Conservation (phyloP, 202 grass and related monocot genomes). For the Schoenoplectus triqueter region DNA sequence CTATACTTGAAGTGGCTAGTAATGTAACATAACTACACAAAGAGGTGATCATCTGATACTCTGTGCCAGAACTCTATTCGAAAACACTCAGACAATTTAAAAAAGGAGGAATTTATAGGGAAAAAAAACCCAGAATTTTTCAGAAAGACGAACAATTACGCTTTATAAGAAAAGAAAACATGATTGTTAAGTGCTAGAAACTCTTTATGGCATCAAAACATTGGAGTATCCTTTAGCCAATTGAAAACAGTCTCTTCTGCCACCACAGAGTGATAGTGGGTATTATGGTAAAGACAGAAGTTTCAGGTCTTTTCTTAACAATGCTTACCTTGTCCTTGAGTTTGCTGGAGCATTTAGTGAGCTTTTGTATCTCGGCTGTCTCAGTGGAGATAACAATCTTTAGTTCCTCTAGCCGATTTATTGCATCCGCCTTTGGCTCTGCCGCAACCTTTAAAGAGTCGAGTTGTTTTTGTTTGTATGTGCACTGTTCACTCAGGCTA, state of each 20-base stretch:
- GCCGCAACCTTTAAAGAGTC: slow-evolving; percentile 69
- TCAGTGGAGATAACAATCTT: slow-evolving; percentile 62
- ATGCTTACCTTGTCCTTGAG: slow-evolving; percentile 75
- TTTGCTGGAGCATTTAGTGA: slow-evolving; percentile 77
- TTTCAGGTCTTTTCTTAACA: slow-evolving; percentile 8
- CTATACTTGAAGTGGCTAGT: neutral
- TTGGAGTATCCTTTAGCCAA: slow-evolving; percentile 19
- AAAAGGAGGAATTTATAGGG: no score
- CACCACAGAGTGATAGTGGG: slow-evolving; percentile 6
- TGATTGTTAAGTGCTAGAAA: neutral
- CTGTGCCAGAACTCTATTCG: neutral
- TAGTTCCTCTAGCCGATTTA: slow-evolving; percentile 65
- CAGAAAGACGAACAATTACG: neutral
- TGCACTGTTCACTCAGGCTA: slow-evolving; percentile 70
- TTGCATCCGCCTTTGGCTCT: slow-evolving; percentile 67
- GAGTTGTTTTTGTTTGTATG: slow-evolving; percentile 77
- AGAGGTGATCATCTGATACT: slow-evolving; percentile 14
- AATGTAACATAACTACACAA: slow-evolving; percentile 6
- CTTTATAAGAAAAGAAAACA: neutral
- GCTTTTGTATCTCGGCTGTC: slow-evolving; percentile 65
- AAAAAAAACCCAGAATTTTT: neutral
- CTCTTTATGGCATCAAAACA: slow-evolving; percentile 18
- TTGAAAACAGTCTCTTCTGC: slow-evolving; percentile 15
- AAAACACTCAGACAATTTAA: no score
- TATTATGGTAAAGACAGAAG: slow-evolving; percentile 31